These are phyloP conservation scores for Penicillium chermesinum DNA, from an alignment of 495 filamentous ascomycete species.

Conservation along the genomic window DNA sequence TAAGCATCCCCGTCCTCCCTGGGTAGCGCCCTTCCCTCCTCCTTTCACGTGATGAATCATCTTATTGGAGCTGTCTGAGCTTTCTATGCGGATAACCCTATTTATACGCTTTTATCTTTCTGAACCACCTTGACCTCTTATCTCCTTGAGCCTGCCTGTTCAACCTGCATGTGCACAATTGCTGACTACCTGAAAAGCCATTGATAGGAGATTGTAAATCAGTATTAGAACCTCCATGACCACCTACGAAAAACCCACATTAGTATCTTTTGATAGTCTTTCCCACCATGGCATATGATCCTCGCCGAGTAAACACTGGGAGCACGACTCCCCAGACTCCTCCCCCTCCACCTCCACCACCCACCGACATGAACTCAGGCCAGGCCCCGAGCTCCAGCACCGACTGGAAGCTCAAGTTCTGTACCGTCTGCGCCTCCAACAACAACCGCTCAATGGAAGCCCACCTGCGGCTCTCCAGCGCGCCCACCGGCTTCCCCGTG, in stretches of 20 bases:
- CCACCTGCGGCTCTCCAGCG: constrained; percentile 79
- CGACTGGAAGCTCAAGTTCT: constrained; percentile 87
- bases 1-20: constrained; percentile 25
- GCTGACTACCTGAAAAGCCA: constrained; percentile 27
- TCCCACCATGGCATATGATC: constrained; percentile 51
- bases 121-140: constrained; percentile 14
- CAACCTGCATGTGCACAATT: constrained; percentile 8
- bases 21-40: constrained; percentile 1
- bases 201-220: constrained; percentile 37
- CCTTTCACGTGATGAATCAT: constrained; percentile 53
- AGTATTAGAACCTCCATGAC: constrained; percentile 39
- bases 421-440: constrained; percentile 97
- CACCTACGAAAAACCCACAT: constrained; percentile 8
- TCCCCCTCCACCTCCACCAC: constrained; percentile 50
- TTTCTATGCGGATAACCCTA: constrained; percentile 47
- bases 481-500: constrained; percentile 70
- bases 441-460: constrained; percentile 99
- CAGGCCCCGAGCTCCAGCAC: constrained; percentile 28
- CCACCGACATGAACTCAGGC: constrained; percentile 13
- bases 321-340: constrained; percentile 39
- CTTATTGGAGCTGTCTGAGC: constrained; percentile 99
- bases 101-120: constrained; percentile 46
- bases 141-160: neutral
- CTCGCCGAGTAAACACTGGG: constrained; percentile 45
- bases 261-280: neutral